Evolutionary conservation across 1,139 yeast genomes (phyloP).

Genomic region (Wickerhamiella infanticola): DNA sequence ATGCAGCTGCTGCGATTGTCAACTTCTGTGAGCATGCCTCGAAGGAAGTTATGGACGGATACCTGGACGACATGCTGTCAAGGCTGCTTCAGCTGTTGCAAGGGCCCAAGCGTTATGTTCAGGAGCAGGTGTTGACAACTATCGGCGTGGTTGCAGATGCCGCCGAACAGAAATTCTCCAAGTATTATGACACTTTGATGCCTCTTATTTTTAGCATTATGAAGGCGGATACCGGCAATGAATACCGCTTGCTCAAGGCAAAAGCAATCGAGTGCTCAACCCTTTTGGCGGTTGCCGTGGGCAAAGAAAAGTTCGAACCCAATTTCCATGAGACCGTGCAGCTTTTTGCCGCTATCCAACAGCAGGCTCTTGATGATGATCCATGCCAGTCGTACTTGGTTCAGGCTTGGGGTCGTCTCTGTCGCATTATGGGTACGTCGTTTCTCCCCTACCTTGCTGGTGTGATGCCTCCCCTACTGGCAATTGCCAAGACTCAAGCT

Average conservation of each 20-base stretch:
- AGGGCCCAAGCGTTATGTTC: constrained; percentile 83
- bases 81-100: constrained; percentile 62
- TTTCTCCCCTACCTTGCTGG: constrained; percentile 75
- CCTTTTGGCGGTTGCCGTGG: constrained; percentile 91
- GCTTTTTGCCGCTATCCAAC: constrained; percentile 58
- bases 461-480: constrained; percentile 78
- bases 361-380: constrained; percentile 31
- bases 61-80: constrained; percentile 61
- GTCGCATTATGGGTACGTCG: constrained; percentile 71
- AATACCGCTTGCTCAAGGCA: constrained; percentile 69
- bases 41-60: constrained; percentile 77
- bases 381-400: constrained; percentile 78
- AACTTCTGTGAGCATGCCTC: constrained; percentile 88
- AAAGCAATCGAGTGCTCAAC: constrained; percentile 94
- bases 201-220: constrained; percentile 72
- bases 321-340: constrained; percentile 63
- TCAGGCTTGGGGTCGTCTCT: constrained; percentile 93
- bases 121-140: constrained; percentile 92
- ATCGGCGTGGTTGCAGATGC: constrained; percentile 97
- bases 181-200: constrained; percentile 91
- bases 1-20: constrained; percentile 96
- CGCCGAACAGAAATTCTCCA: constrained; percentile 77
- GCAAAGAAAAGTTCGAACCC: constrained; percentile 71
- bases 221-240: constrained; percentile 63
- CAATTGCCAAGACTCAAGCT: constrained; percentile 78